phyloP scores from a whole-genome alignment of 768 basidiomycete species.

The Clitopilus passeckerianus region DNA sequence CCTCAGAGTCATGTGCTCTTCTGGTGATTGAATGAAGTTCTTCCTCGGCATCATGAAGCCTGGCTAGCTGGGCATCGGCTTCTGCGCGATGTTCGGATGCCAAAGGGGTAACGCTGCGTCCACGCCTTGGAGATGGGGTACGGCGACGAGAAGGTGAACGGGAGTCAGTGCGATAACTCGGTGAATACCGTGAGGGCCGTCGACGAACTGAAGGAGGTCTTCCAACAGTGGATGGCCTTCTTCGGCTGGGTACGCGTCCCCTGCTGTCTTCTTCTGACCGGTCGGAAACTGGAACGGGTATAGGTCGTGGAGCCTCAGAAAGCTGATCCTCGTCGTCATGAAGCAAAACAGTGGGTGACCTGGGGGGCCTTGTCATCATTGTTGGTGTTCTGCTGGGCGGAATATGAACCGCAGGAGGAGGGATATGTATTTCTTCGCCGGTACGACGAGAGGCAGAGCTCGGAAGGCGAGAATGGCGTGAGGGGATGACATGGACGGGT shows the following conservation, averaged over 20 bases:
- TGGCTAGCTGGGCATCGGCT: background rate
- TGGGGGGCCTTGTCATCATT: background rate
- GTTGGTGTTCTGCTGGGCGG: background rate
- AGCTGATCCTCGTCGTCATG: background rate
- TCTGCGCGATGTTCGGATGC: background rate
- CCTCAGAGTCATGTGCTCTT: slow-evolving; percentile 55
- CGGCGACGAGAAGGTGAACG: slow-evolving; percentile 45
- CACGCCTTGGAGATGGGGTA: slow-evolving; percentile 1
- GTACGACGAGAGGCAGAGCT: background rate
- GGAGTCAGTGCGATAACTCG: slow-evolving; percentile 26
- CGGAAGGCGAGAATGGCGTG: background rate
- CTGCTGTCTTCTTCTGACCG: background rate
- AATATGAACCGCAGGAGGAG: slow-evolving; percentile 4
- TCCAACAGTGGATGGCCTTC: slow-evolving; percentile 18
- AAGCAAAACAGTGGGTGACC: background rate
- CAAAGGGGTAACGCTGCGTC: background rate
- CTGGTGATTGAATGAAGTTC: slow-evolving; percentile 15
- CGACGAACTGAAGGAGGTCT: slow-evolving; percentile 29
- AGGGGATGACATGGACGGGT: background rate
- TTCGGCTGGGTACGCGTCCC: background rate
- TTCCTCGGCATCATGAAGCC: slow-evolving; percentile 40
- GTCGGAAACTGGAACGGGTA: slow-evolving; percentile 6
- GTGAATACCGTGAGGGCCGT: slow-evolving; percentile 26
- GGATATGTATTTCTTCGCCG: slow-evolving; percentile 5
- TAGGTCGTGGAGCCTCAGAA: slow-evolving; percentile 9